Conservation (phyloP, 2,329 filamentous ascomycete genomes). For the Fusarium anguioides region DNA sequence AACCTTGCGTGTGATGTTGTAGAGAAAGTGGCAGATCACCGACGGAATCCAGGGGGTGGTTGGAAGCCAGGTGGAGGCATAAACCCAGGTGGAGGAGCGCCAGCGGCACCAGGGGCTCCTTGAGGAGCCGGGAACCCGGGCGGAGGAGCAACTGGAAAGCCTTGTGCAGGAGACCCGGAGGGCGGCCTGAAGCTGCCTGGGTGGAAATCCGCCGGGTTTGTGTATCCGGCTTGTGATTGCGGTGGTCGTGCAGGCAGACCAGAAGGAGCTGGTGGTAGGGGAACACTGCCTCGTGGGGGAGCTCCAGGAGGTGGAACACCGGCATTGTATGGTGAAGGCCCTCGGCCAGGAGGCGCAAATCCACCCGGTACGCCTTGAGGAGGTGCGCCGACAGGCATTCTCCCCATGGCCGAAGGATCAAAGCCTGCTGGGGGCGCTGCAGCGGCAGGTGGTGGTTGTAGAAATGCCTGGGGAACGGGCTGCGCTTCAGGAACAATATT, state of each 20-base stretch:
- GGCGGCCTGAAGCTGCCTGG: conserved; percentile 56
- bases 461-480: conserved; percentile 78
- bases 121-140: conserved; percentile 55
- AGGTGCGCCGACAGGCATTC: conserved; percentile 45
- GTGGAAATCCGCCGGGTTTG: conserved; percentile 61
- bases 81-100: conserved; percentile 56
- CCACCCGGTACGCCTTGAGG: conserved; percentile 53
- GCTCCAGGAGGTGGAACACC: conserved; percentile 43
- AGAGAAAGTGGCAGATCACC: conserved; percentile 42
- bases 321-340: conserved; percentile 51
- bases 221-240: conserved; percentile 57
- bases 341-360: conserved; percentile 53
- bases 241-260: conserved; percentile 64
- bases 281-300: conserved; percentile 47
- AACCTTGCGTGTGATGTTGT: conserved; percentile 21
- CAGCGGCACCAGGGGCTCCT: conserved; percentile 47
- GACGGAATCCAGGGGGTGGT: conserved; percentile 58
- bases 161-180: conserved; percentile 51
- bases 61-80: conserved; percentile 58
- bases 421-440: conserved; percentile 48
- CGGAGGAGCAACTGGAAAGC: conserved; percentile 55
- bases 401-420: conserved; percentile 49
- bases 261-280: conserved; percentile 61
- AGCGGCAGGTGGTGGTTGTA: conserved; percentile 53
- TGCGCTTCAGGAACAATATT: conserved; percentile 88